Conservation (phyloP, 139 green algal species). For the Coelastrella sp. region DNA sequence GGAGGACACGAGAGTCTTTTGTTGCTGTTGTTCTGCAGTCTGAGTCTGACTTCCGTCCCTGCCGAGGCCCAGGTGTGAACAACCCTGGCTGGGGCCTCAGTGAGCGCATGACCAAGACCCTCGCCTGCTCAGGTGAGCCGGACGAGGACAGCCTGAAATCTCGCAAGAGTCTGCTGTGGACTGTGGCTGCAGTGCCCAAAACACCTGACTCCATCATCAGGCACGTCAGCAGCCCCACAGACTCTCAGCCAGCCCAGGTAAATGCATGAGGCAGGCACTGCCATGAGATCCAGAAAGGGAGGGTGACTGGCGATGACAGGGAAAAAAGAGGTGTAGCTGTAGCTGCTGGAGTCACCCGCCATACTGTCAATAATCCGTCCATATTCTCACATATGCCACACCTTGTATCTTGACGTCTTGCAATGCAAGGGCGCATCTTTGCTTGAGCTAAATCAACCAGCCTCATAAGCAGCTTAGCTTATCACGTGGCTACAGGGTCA, state of each 20-base stretch:
- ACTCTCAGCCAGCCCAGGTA: background rate
- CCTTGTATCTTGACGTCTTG: too few species aligned
- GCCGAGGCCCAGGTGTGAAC: background rate
- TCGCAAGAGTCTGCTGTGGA: conserved; percentile 8
- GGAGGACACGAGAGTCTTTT: background rate
- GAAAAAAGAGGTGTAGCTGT: too few species aligned
- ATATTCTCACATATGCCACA: too few species aligned
- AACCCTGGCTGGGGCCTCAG: conserved; percentile 31
- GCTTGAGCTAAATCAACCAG: too few species aligned
- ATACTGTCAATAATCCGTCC: too few species aligned
- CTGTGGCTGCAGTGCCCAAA: background rate
- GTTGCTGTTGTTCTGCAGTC: background rate
- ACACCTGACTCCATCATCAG: conserved; percentile 37
- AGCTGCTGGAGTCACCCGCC: too few species aligned
- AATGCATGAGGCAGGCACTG: background rate
- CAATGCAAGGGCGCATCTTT: too few species aligned
- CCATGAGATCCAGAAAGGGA: background rate
- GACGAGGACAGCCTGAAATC: background rate
- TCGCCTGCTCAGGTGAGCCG: background rate
- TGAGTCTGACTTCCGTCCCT: background rate
- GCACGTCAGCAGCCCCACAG: background rate
- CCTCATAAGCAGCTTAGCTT: too few species aligned
- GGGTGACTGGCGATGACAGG: too few species aligned
- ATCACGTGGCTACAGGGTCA: too few species aligned
- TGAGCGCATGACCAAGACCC: conserved; percentile 10